These are phyloP conservation scores for Lyophyllum atratum DNA, from an alignment of 768 basidiomycete genomes.

Conservation along the genomic window DNA sequence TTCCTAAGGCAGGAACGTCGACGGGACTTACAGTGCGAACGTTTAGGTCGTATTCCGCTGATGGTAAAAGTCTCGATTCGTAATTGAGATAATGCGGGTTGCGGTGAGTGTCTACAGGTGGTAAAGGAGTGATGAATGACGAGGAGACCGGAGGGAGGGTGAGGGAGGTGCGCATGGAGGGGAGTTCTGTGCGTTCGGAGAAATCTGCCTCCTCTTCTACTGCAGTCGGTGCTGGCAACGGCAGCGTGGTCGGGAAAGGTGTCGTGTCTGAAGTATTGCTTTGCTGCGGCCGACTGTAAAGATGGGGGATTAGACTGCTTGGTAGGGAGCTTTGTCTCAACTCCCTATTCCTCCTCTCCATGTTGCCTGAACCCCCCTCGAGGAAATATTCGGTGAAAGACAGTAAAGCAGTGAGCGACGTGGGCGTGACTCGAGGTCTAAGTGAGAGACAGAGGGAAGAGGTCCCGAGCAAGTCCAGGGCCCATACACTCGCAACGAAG, in stretches of 20 bases:
- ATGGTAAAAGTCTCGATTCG: constrained; percentile 7
- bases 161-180: constrained; percentile 16
- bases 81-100: constrained; percentile 7
- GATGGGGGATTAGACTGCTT: constrained; percentile 49
- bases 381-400: constrained; percentile 16
- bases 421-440: constrained; percentile 11
- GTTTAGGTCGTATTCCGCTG: constrained; percentile 1
- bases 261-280: constrained; percentile 24
- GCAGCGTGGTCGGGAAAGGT: constrained; percentile 13
- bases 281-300: constrained; percentile 40
- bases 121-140: constrained; percentile 12
- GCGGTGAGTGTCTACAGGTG: constrained; percentile 8
- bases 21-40: constrained; percentile 6
- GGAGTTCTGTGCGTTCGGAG: constrained; percentile 8
- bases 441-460: constrained; percentile 19
- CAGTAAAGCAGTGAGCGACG: constrained; percentile 21
- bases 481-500: constrained; percentile 27
- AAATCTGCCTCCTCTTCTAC: constrained; percentile 13
- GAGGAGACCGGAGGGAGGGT: constrained; percentile 12
- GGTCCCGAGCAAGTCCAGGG: constrained; percentile 22
- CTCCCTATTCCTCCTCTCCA: constrained; percentile 25
- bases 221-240: constrained; percentile 6
- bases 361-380: constrained; percentile 16
- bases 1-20: constrained; percentile 19
- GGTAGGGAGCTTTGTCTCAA: constrained; percentile 50